phyloP scores from a whole-genome alignment of 2,329 filamentous ascomycete species.

The Cytospora schulzeri region DNA sequence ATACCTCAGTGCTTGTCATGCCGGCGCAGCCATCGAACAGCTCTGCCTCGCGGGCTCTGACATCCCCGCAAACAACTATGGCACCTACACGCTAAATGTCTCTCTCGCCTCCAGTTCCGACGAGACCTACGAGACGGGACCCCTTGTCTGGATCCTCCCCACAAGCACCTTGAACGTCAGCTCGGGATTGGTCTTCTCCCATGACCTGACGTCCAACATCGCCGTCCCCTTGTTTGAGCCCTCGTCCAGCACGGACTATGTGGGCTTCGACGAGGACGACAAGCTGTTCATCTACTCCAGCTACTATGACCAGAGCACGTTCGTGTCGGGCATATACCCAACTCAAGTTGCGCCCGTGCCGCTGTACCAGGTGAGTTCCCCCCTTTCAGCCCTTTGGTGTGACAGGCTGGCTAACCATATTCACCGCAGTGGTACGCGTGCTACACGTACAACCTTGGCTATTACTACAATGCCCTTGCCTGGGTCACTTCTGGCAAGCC shows the following conservation, averaged over 20 bases:
- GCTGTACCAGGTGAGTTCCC: constrained; percentile 33
- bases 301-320: constrained; percentile 36
- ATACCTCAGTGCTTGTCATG: constrained; percentile 38
- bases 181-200: constrained; percentile 32
- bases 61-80: constrained; percentile 28
- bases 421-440: constrained; percentile 37
- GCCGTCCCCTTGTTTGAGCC: constrained; percentile 36
- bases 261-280: constrained; percentile 37
- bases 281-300: constrained; percentile 34
- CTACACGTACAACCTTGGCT: constrained; percentile 37
- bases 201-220: constrained; percentile 36
- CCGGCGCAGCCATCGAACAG: constrained; percentile 39
- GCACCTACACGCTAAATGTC: constrained; percentile 40
- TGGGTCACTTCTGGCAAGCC: constrained; percentile 36
- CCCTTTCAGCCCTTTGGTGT: not conserved
- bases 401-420: not conserved
- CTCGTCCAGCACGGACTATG: constrained; percentile 8
- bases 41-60: constrained; percentile 35
- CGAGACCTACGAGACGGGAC: constrained; percentile 31
- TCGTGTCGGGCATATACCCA: constrained; percentile 30
- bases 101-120: constrained; percentile 26
- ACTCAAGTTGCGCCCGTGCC: constrained; percentile 23
- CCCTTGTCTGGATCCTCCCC: constrained; percentile 37
- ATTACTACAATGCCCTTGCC: constrained; percentile 40
- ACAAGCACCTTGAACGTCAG: constrained; percentile 24